phyloP scores from a whole-genome alignment of 495 filamentous ascomycete species.

The Penicillium salamii region DNA sequence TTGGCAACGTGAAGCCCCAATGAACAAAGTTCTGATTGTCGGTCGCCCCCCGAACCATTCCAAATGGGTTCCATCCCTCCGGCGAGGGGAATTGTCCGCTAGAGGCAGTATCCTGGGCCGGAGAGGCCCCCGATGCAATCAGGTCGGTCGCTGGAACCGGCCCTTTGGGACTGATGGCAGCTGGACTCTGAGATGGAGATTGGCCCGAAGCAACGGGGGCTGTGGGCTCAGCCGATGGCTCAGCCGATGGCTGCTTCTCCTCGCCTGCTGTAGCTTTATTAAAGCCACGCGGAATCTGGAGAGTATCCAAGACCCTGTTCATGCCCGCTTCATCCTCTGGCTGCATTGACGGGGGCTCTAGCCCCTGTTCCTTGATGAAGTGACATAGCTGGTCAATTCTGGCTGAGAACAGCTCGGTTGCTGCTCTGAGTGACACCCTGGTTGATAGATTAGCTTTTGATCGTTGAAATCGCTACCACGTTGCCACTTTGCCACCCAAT shows the following conservation, averaged over 20 bases:
- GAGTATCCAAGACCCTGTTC: constrained; percentile 43
- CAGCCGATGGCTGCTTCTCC: neutral
- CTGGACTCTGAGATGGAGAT: constrained; percentile 19
- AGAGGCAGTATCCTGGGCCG: constrained; percentile 13
- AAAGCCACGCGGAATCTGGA: constrained; percentile 38
- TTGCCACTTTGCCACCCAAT: neutral
- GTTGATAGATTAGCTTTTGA: constrained; percentile 3
- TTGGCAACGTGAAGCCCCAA: constrained; percentile 44
- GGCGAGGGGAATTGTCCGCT: constrained; percentile 15
- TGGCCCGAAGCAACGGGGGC: neutral
- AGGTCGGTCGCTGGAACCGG: constrained; percentile 9
- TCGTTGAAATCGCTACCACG: neutral
- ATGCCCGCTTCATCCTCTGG: constrained; percentile 45
- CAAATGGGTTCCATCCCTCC: constrained; percentile 23
- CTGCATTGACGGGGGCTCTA: constrained; percentile 41
- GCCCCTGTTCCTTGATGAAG: constrained; percentile 44
- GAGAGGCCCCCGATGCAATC: constrained; percentile 6
- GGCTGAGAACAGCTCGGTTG: constrained; percentile 47
- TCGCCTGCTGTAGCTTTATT: constrained; percentile 7
- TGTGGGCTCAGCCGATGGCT: neutral
- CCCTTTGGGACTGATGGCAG: constrained; percentile 11
- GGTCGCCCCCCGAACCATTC: constrained; percentile 18
- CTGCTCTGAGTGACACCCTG: constrained; percentile 47
- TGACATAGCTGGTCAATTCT: constrained; percentile 46
- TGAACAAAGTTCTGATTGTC: constrained; percentile 27